A percentile compares a stretch with the other conserved stretches of the same genome.
Evolutionary conservation across 106 monocot genomes (phyloP).

Genomic region (Platanthera guangdongensis): DNA sequence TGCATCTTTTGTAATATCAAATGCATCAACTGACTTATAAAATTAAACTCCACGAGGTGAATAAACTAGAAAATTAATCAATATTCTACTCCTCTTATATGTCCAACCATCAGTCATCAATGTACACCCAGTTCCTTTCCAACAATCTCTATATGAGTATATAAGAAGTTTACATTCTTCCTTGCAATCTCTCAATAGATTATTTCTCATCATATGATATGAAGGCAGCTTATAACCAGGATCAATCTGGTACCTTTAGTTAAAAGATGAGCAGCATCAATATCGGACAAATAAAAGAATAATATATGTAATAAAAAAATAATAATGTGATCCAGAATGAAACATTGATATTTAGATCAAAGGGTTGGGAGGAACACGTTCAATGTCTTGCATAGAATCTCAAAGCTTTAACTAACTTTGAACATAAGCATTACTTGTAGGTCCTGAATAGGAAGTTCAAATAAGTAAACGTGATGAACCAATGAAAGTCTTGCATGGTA

Average conservation of each 20-base stretch:
- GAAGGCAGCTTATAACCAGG: not conserved
- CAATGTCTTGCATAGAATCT: not conserved
- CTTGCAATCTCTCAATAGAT: not conserved
- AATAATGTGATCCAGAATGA: not conserved
- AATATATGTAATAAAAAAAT: not conserved
- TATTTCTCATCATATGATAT: not conserved
- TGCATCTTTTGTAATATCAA: not conserved
- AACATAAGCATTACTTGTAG: not conserved
- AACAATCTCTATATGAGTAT: not conserved
- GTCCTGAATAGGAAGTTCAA: not conserved
- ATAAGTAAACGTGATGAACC: not conserved
- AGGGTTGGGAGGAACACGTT: not conserved
- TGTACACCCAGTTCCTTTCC: not conserved
- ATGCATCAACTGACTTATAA: not conserved
- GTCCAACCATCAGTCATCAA: not conserved
- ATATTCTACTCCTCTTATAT: not conserved
- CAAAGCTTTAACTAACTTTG: not conserved
- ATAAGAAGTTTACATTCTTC: not conserved
- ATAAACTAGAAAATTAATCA: not conserved
- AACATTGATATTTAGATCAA: not conserved
- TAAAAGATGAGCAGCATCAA: not conserved
- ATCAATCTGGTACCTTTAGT: not conserved
- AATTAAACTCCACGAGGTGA: not conserved
- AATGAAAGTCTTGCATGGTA: not conserved
- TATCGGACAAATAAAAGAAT: not conserved